phyloP scores from a whole-genome alignment of 1,284 basidiomycete genomes.

The Rhodotorula sp. region DNA sequence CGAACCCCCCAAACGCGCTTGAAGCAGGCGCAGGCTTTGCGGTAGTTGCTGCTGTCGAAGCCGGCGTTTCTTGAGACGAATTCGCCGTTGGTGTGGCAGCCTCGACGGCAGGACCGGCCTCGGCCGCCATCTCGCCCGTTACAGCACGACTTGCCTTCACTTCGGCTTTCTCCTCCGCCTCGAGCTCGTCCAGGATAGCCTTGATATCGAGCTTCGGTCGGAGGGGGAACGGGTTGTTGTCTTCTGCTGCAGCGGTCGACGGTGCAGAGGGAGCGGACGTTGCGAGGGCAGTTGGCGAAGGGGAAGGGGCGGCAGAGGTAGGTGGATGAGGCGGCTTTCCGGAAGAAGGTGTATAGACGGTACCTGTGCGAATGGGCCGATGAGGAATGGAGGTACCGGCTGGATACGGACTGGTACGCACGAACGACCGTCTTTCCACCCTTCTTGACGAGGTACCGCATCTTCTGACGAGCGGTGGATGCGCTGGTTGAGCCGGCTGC shows the following conservation, averaged over 20 bases:
- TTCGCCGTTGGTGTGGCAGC: neutral
- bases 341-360: too few relatives aligned
- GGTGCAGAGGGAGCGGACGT: neutral
- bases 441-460: conserved; percentile 38
- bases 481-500: neutral
- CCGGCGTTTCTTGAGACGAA: neutral
- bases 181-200: conserved; percentile 36
- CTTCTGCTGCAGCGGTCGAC: neutral
- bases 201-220: conserved; percentile 16
- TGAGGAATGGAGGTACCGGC: too few relatives aligned
- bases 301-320: neutral
- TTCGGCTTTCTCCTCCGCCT: conserved; percentile 23
- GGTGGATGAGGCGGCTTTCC: neutral
- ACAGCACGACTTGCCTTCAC: neutral
- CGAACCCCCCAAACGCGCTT: conserved; percentile 20
- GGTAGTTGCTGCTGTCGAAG: neutral
- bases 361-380: neutral
- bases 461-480: neutral
- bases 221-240: conserved; percentile 1
- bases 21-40: neutral
- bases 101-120: neutral
- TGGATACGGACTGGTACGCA: neutral
- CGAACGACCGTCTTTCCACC: conserved; percentile 34
- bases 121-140: too few relatives aligned
- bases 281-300: neutral